Evolutionary conservation across 345 rosid genomes (phyloP).

Genomic region (Eucalyptus marginata): DNA sequence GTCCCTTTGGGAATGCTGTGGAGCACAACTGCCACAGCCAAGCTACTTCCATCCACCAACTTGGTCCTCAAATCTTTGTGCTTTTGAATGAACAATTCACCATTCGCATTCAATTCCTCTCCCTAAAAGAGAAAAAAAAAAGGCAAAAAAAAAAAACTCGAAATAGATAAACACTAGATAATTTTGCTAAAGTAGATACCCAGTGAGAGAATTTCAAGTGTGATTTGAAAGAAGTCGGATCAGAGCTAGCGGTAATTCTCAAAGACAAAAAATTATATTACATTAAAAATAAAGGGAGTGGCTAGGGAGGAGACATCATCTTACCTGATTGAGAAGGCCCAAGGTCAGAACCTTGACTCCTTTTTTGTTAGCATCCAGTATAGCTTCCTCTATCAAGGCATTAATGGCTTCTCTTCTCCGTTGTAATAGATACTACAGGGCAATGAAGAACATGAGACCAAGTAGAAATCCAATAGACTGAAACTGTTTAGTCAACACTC

Average conservation of each 20-base stretch:
- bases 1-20: conserved; percentile 25
- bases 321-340: conserved; percentile 35
- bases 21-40: conserved; percentile 32
- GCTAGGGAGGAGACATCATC: background rate
- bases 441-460: background rate
- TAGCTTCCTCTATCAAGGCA: conserved; percentile 17
- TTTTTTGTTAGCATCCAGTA: conserved; percentile 15
- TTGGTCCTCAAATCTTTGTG: conserved; percentile 21
- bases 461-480: background rate
- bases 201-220: background rate
- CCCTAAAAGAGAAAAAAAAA: conserved; percentile 2
- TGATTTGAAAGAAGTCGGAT: background rate
- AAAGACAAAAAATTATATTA: background rate
- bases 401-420: conserved; percentile 10
- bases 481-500: too few relatives aligned
- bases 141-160: background rate
- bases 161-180: background rate
- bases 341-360: conserved; percentile 22
- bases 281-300: background rate
- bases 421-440: conserved; percentile 1
- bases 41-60: conserved; percentile 53
- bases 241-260: background rate
- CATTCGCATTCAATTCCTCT: conserved; percentile 36
- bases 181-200: background rate
- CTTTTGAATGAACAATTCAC: conserved; percentile 29